These are phyloP conservation scores for Coriolopsis trogii DNA, from an alignment of 1,284 basidiomycete genomes.

Conservation along the genomic window DNA sequence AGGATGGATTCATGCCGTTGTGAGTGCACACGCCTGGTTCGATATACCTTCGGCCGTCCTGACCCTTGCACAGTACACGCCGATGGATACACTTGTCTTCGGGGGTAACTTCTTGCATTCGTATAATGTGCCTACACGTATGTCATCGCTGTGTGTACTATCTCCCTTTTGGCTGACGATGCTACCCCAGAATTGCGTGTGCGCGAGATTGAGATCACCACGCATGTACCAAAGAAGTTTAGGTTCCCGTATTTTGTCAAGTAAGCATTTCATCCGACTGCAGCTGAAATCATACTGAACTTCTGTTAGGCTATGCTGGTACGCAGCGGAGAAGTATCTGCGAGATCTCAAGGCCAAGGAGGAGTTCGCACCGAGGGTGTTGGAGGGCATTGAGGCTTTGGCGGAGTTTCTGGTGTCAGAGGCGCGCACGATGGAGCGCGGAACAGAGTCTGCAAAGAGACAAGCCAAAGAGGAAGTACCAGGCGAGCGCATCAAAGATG, in stretches of 20 bases:
- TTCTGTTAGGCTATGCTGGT: slow-evolving; percentile 79
- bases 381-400: slow-evolving; percentile 73
- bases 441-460: slow-evolving; percentile 62
- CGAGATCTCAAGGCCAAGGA: slow-evolving; percentile 70
- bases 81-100: slow-evolving; percentile 91
- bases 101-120: slow-evolving; percentile 97
- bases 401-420: slow-evolving; percentile 83
- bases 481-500: slow-evolving; percentile 77
- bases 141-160: slow-evolving; percentile 31
- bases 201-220: slow-evolving; percentile 89
- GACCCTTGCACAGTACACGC: slow-evolving; percentile 69
- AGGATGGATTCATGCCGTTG: slow-evolving; percentile 97
- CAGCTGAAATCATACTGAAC: slow-evolving; percentile 1
- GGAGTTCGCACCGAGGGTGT: slow-evolving; percentile 63
- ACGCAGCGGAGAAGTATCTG: slow-evolving; percentile 80
- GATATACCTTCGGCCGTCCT: neutral
- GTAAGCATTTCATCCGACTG: slow-evolving; percentile 45
- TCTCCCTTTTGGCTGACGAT: neutral
- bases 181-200: slow-evolving; percentile 73
- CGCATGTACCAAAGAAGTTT: slow-evolving; percentile 94
- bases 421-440: slow-evolving; percentile 66
- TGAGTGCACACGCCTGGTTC: slow-evolving; percentile 44
- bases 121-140: slow-evolving; percentile 75
- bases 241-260: slow-evolving; percentile 87
- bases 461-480: slow-evolving; percentile 83